Evolutionary conservation across 148 eudicot species (phyloP), one percentile per base, ranked within the genome.

Genomic region (Fagopyrum homotropicum): DNA sequence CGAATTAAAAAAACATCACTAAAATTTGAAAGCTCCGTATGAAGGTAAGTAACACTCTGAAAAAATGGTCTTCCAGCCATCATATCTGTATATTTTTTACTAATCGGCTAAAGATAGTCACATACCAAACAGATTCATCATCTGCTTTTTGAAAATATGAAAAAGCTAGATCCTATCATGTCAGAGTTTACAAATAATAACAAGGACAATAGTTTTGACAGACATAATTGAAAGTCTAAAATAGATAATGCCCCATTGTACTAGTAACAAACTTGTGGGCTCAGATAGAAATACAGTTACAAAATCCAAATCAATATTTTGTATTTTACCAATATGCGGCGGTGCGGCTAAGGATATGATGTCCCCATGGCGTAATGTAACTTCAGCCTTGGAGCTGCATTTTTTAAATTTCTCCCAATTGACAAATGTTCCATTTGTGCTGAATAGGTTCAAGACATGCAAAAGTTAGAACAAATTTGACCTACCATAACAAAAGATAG

Each of bases 381-480:
- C 86, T 83, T 89, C 97, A 72, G 72, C 69, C 72, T 73, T 82
- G n/a, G 89, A 44, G 79, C 88, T 85, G 75, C 78, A 85, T 77
- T 86, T 93, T 74, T 77, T 91, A 86, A 90, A 75, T 76, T 80
- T 91, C 78, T 87, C 89, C 93, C 96, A 91, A 59, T 94, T 94
- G 70, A 91, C 77, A 78, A 78, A 94, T 57, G 98, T 90, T 74
- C 98, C 98, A 86, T 94, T 94, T 70, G 93, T 94, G 77, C 98
- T 94, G 89, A 76, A 77, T 75, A 83, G 72, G 68, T 54, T 74
- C 64, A 77, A 82, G 45, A 48, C 19, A 77, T 54, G 17, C 46
- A 61, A 69, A 54, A 5, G 14, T 49, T 55, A 66, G 44, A 69
- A 29, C 74, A 69, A 77, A 22, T 69, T 69, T 17, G 17, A 19